Conservation (phyloP, 495 filamentous ascomycete species). For the Trichoderma erinaceum region DNA sequence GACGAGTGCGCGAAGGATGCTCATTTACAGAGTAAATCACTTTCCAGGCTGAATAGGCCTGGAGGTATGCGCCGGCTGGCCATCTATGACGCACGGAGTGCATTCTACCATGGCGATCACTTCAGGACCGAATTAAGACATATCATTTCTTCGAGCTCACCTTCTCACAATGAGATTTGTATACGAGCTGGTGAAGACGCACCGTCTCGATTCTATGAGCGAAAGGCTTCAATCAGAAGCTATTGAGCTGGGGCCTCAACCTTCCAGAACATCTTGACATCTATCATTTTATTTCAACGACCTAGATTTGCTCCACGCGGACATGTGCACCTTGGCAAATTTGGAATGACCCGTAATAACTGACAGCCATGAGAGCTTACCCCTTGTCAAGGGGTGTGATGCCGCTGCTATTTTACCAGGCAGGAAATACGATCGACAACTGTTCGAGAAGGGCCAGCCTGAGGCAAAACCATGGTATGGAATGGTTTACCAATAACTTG, state of each 20-base stretch:
- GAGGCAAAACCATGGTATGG: neutral
- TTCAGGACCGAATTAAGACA: neutral
- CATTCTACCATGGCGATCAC: neutral
- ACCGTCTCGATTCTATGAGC: too few relatives aligned
- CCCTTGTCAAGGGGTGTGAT: neutral
- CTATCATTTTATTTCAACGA: neutral
- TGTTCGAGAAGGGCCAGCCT: neutral
- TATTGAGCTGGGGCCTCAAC: neutral
- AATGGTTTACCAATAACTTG: neutral
- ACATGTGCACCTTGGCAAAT: neutral
- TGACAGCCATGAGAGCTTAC: neutral
- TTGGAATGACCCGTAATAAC: neutral
- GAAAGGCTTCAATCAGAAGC: too few relatives aligned
- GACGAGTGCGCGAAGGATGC: neutral
- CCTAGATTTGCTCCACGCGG: conserved; percentile 4
- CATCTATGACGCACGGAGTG: neutral
- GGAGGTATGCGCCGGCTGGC: neutral
- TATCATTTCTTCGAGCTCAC: neutral
- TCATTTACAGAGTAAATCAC: neutral
- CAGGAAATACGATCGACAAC: neutral
- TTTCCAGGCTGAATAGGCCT: neutral
- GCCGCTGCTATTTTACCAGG: neutral
- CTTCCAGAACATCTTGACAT: conserved; percentile 13
- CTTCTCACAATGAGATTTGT: too few relatives aligned
- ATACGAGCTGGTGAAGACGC: too few relatives aligned